phyloP scores from a whole-genome alignment of 2,329 filamentous ascomycete genomes.

The Madurella mycetomatis region DNA sequence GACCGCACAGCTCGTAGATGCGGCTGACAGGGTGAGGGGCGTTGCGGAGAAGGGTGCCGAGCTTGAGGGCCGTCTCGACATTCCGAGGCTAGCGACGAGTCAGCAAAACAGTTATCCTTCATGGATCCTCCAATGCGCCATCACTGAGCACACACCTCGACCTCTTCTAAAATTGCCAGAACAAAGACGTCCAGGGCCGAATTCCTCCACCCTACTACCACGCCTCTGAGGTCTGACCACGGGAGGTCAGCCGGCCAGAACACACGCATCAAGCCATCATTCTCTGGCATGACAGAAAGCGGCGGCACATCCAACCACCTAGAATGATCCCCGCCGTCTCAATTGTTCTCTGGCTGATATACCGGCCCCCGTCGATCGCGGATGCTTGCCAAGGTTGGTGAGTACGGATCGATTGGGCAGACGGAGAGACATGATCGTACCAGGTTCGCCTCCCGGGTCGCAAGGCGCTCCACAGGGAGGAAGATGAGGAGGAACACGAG shows the following conservation, averaged over 20 bases:
- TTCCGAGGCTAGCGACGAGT: constrained; percentile 56
- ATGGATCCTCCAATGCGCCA: neutral
- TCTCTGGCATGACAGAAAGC: constrained; percentile 57
- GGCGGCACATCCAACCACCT: constrained; percentile 36
- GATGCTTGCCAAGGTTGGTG: constrained; percentile 58
- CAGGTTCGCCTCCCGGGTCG: constrained; percentile 71
- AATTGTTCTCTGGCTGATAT: constrained; percentile 95
- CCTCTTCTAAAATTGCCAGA: constrained; percentile 81
- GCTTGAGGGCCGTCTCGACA: constrained; percentile 82
- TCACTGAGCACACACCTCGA: constrained; percentile 60
- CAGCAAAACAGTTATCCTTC: constrained; percentile 23
- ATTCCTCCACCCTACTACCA: constrained; percentile 94
- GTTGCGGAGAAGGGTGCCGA: constrained; percentile 77
- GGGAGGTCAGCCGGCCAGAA: constrained; percentile 93
- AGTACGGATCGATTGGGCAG: constrained; percentile 19
- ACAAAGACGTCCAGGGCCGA: constrained; percentile 88
- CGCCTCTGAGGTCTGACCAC: constrained; percentile 67
- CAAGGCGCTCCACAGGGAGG: constrained; percentile 78
- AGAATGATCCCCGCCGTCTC: constrained; percentile 91
- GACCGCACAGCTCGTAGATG: constrained; percentile 81
- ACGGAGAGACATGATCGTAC: constrained; percentile 49
- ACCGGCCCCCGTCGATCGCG: constrained; percentile 69
- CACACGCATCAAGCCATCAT: constrained; percentile 92
- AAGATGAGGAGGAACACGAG: constrained; percentile 80
- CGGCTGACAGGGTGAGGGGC: constrained; percentile 73